phyloP scores from a whole-genome alignment of 164 flowering plant genomes.

The Euptelea pleiosperma region DNA sequence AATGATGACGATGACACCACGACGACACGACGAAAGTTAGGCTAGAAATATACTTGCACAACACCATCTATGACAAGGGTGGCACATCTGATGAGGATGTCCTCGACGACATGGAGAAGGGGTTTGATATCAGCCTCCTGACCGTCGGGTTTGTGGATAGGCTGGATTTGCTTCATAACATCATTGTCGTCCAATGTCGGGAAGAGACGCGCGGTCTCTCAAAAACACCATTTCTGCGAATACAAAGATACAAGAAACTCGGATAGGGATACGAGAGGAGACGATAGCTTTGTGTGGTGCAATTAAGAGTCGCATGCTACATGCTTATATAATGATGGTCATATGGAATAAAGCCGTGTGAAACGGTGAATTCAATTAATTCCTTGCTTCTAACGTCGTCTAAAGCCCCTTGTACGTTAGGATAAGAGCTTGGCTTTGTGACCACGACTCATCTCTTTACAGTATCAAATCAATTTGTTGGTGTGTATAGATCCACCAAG shows the following conservation, averaged over 20 bases:
- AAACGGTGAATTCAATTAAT: no score
- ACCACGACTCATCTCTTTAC: no score
- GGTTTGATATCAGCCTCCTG: slow-evolving; percentile 41
- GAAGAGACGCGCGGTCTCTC: slow-evolving; percentile 34
- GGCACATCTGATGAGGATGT: slow-evolving; percentile 44
- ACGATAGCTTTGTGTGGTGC: no score
- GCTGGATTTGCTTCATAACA: slow-evolving; percentile 47
- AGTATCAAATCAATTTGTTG: no score
- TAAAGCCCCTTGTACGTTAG: no score
- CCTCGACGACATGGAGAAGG: slow-evolving; percentile 47
- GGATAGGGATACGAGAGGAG: no score
- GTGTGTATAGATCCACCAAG: no score
- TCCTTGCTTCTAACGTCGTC: no score
- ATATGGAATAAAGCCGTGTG: slow-evolving; percentile 14
- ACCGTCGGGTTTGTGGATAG: slow-evolving; percentile 55
- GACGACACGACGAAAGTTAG: no score
- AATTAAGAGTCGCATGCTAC: no score
- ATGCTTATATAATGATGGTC: neutral
- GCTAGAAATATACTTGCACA: neutral
- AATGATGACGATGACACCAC: no score
- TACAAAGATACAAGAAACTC: neutral
- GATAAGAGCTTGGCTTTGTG: no score
- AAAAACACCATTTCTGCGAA: neutral
- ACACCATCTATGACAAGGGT: neutral
- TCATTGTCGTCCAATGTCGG: slow-evolving; percentile 55